phyloP scores from a whole-genome alignment of 345 rosid species.

The Hirschfeldia incana region DNA sequence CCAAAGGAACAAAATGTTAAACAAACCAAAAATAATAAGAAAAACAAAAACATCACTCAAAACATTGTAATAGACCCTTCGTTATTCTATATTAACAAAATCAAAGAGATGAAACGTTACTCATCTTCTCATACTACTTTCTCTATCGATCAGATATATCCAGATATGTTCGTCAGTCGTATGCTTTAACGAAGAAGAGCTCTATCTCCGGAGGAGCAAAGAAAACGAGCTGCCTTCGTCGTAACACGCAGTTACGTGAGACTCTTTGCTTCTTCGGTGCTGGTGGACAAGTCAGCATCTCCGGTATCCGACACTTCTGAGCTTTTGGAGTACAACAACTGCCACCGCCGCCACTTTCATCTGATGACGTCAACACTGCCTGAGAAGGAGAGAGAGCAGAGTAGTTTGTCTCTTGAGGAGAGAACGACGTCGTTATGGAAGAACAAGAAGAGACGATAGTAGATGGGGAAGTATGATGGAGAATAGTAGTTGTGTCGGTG shows the following conservation, averaged over 20 bases:
- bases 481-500: slow-evolving; percentile 11
- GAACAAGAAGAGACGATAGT: slow-evolving; percentile 29
- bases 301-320: slow-evolving; percentile 69
- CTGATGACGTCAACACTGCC: not conserved
- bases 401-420: slow-evolving; percentile 21
- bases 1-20: slow-evolving; percentile 13
- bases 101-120: not conserved
- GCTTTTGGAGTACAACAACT: slow-evolving; percentile 80
- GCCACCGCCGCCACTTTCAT: not conserved
- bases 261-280: slow-evolving; percentile 86
- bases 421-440: slow-evolving; percentile 15
- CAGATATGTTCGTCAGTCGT: slow-evolving; percentile 18
- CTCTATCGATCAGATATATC: not conserved
- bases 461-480: slow-evolving; percentile 14
- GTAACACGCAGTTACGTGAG: slow-evolving; percentile 43
- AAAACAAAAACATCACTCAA: slow-evolving; percentile 7
- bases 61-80: slow-evolving; percentile 27
- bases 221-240: slow-evolving; percentile 72
- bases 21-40: not conserved
- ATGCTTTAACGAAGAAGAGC: slow-evolving; percentile 77
- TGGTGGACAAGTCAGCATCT: slow-evolving; percentile 81
- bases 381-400: slow-evolving; percentile 17
- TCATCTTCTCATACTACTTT: not conserved
- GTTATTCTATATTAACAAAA: not conserved
- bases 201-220: slow-evolving; percentile 91